phyloP scores from a whole-genome alignment of 2,329 filamentous ascomycete genomes.

The Fusarium udum region DNA sequence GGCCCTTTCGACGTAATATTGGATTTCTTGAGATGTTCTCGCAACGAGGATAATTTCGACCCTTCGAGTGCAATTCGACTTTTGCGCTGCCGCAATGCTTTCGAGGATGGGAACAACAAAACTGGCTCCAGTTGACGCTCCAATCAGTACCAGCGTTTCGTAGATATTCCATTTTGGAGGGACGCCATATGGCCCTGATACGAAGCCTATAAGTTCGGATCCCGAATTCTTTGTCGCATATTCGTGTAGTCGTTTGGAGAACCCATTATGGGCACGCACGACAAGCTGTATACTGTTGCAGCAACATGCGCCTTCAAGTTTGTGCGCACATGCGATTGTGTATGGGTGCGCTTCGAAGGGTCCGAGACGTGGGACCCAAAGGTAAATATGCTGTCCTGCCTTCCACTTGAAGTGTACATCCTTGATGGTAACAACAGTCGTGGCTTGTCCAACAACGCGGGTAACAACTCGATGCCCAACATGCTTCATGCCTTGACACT shows the following conservation, averaged over 20 bases:
- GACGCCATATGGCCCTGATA: slow-evolving; percentile 65
- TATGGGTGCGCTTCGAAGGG: slow-evolving; percentile 68
- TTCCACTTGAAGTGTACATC: slow-evolving; percentile 68
- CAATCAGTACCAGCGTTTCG: slow-evolving; percentile 68
- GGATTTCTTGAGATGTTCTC: slow-evolving; percentile 61
- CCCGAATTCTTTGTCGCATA: slow-evolving; percentile 53
- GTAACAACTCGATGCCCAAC: slow-evolving; percentile 64
- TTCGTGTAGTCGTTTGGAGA: slow-evolving; percentile 63
- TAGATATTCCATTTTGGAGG: slow-evolving; percentile 67
- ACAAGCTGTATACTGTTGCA: slow-evolving; percentile 70
- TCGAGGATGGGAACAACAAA: slow-evolving; percentile 69
- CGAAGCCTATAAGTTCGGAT: slow-evolving; percentile 52
- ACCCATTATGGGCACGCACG: slow-evolving; percentile 64
- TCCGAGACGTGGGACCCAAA: slow-evolving; percentile 66
- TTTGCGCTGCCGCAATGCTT: slow-evolving; percentile 55
- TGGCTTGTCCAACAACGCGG: slow-evolving; percentile 58
- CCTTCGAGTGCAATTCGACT: slow-evolving; percentile 59
- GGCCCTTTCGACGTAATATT: slow-evolving; percentile 63
- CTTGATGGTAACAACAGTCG: slow-evolving; percentile 68
- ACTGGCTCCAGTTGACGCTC: slow-evolving; percentile 70
- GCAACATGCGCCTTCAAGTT: slow-evolving; percentile 59
- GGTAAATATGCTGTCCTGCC: slow-evolving; percentile 69
- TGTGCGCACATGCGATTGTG: slow-evolving; percentile 67
- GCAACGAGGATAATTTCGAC: slow-evolving; percentile 65
- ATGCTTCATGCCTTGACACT: slow-evolving; percentile 58